Percentiles rank a stretch among this genome's conserved stretches.
phyloP scores from a whole-genome alignment of 345 rosid genomes.

The Salix brachista region DNA sequence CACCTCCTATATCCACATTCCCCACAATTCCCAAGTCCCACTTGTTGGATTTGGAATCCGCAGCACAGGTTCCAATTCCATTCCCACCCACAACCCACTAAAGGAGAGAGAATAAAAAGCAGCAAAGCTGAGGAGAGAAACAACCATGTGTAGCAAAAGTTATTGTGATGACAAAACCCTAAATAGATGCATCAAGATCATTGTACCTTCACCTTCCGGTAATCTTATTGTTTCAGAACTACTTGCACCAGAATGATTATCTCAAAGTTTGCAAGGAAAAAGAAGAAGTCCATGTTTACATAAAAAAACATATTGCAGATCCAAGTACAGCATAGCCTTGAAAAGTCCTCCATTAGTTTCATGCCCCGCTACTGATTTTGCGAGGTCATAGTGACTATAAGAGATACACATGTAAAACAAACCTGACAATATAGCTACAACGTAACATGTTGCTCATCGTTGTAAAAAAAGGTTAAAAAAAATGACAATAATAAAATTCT shows the following conservation, averaged over 20 bases:
- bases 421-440: conserved; percentile 14
- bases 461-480: conserved; percentile 7
- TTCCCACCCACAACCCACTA: conserved; percentile 3
- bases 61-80: conserved; percentile 15
- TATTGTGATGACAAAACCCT: conserved; percentile 2
- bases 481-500: conserved; percentile 30
- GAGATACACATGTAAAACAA: conserved; percentile 11
- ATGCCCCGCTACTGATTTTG: conserved; percentile 16
- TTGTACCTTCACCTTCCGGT: background rate
- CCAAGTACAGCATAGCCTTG: background rate
- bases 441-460: conserved; percentile 17
- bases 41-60: conserved; percentile 19
- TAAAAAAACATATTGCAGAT: background rate
- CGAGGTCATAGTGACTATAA: conserved; percentile 21
- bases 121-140: background rate
- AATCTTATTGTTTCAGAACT: conserved; percentile 14
- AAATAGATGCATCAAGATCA: conserved; percentile 29
- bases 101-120: background rate
- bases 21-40: conserved; percentile 11
- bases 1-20: background rate
- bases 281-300: conserved; percentile 14
- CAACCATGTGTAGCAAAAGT: background rate
- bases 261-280: conserved; percentile 11
- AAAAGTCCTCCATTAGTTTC: background rate
- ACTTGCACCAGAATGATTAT: conserved; percentile 15